Percentiles rank a stretch among this genome's conserved stretches.
Evolutionary conservation across 345 rosid species (phyloP).

Genomic region (thale cress (Arabidopsis thaliana)): DNA sequence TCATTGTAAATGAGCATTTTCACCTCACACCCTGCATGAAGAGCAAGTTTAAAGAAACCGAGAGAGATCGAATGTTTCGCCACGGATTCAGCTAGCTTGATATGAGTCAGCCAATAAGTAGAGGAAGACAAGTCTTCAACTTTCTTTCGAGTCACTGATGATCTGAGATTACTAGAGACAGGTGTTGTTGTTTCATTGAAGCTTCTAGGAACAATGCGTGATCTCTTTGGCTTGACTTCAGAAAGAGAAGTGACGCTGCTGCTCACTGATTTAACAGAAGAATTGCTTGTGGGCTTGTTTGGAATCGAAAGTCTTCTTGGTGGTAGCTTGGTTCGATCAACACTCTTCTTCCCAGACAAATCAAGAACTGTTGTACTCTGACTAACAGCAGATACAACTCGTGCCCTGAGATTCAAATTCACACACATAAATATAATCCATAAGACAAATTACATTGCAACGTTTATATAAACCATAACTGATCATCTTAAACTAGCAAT

Average conservation of each 20-base stretch:
- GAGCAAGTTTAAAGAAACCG: constrained; percentile 88
- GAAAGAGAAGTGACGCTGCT: constrained; percentile 60
- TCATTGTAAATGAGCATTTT: not conserved
- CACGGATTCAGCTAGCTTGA: constrained; percentile 76
- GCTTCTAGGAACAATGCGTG: constrained; percentile 41
- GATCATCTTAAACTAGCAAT: not conserved
- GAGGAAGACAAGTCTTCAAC: constrained; percentile 56
- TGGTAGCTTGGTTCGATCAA: constrained; percentile 67
- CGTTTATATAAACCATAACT: not conserved
- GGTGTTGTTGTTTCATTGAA: constrained; percentile 58
- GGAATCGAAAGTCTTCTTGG: constrained; percentile 85
- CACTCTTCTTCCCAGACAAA: constrained; percentile 60
- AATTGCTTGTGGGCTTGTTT: constrained; percentile 51
- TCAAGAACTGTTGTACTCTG: constrained; percentile 78
- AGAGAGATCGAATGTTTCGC: constrained; percentile 79
- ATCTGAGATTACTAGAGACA: constrained; percentile 54
- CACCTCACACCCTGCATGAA: constrained; percentile 90
- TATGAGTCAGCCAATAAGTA: constrained; percentile 76
- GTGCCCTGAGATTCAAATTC: constrained; percentile 49
- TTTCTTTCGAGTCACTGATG: constrained; percentile 59
- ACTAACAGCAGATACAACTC: constrained; percentile 59
- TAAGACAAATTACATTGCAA: not conserved
- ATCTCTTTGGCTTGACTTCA: constrained; percentile 58
- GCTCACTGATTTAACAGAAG: constrained; percentile 45
- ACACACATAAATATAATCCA: not conserved